Evolutionary conservation across 768 basidiomycete species (phyloP).

Genomic region (Cytidiella melzeri): DNA sequence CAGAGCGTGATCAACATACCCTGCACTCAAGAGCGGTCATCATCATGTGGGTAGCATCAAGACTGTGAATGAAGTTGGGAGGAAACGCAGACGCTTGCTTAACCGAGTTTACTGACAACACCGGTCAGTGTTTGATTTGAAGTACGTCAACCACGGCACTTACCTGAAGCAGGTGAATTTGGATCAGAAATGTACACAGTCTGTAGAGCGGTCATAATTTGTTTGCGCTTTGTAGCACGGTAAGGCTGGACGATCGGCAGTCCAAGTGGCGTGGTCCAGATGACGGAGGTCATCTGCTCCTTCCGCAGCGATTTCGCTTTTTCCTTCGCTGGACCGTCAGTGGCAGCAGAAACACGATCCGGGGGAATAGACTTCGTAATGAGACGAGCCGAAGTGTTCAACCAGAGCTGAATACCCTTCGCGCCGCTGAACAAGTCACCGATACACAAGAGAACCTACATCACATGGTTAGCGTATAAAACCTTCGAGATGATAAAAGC

Average conservation of each 20-base stretch:
- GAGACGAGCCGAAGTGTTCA: constrained; percentile 74
- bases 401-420: constrained; percentile 86
- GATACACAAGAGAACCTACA: constrained; percentile 69
- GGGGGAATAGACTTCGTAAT: constrained; percentile 83
- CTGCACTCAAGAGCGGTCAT: constrained; percentile 87
- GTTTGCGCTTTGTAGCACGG: constrained; percentile 74
- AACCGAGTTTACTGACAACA: constrained; percentile 55
- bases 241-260: constrained; percentile 96
- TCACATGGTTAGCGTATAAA: neutral
- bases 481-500: neutral
- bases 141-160: neutral
- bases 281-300: constrained; percentile 92
- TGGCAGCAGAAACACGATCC: constrained; percentile 49
- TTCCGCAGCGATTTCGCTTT: constrained; percentile 39
- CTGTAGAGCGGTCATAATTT: constrained; percentile 80
- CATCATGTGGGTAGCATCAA: constrained; percentile 99
- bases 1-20: constrained; percentile 36
- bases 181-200: constrained; percentile 90
- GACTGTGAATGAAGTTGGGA: constrained; percentile 95
- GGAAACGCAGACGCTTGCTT: constrained; percentile 98
- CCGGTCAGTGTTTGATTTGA: too few species aligned
- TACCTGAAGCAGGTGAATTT: constrained; percentile 61
- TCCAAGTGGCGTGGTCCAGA: constrained; percentile 96
- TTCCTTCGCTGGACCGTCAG: neutral
- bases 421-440: constrained; percentile 94